Evolutionary conservation across 441 rosid genomes (phyloP), one percentile per base, ranked within the genome.

Genomic region (Metrosideros polymorpha): DNA sequence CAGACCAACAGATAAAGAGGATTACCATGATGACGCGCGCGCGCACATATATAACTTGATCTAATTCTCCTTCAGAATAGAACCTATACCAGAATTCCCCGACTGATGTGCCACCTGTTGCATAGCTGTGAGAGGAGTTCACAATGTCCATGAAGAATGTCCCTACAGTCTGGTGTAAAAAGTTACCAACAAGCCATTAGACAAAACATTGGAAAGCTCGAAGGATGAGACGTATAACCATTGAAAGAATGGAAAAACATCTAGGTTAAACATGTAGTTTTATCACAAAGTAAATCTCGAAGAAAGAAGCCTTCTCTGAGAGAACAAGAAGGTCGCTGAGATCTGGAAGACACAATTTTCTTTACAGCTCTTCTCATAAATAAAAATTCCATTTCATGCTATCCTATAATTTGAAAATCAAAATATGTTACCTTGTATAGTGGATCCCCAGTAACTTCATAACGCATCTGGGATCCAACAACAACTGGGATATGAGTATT

Each of bases 401-500:
- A 53, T 17, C 59, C 86, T 35, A 50, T 77, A 63, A 75, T 84
- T 50, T n/a, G 57, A 43, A 27, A 76, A 71, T 76, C 43, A 85
- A n/a, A 89, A 84, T 29, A 87, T 27, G 87, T 35, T 54, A 96
- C 99, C 99, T 94, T 95, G 88, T 98, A 95, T 45, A 96, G 92
- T 52, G 96, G 91, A 89, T 98, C 98, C 35, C 98, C 98, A 45
- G 97, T 98, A 90, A 95, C 86, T 91, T 98, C 99, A 55, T 96
- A 96, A 5, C 99, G 96, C 90, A 93, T 93, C 87, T 98, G 99
- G 49, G 99, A 89, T 88, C 99, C 99, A 85, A 95, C 87, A 18
- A 98, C 98, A 84, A 96, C 35, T 82, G 99, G 98, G 86, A 98
- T 98, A 88, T 95, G 98, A 12, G 98, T 98, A 61, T 98, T 98